Evolutionary conservation across 129 eudicot species (phyloP).

Genomic region (Solidago caesia): DNA sequence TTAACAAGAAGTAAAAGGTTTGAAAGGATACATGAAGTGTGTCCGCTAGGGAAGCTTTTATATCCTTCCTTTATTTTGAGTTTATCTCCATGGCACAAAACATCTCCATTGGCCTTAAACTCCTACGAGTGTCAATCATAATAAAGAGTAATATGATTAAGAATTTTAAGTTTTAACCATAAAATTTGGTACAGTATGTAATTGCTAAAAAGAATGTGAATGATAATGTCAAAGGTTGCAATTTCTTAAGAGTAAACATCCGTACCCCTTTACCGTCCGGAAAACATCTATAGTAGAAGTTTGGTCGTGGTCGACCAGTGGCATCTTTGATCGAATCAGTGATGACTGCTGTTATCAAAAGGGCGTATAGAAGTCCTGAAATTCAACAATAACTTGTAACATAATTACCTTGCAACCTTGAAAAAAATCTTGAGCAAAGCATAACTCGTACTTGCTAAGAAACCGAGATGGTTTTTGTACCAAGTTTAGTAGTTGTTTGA

Average conservation of each 20-base stretch:
- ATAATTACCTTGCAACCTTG: neutral
- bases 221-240: too few species aligned
- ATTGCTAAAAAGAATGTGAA: neutral
- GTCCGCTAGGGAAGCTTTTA: slow-evolving; percentile 84
- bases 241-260: neutral
- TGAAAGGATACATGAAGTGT: slow-evolving; percentile 50
- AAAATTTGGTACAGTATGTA: neutral
- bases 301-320: slow-evolving; percentile 71
- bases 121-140: neutral
- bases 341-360: slow-evolving; percentile 59
- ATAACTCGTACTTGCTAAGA: too few species aligned
- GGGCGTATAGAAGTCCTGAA: slow-evolving; percentile 53
- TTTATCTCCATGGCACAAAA: slow-evolving; percentile 44
- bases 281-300: slow-evolving; percentile 68
- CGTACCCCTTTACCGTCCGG: slow-evolving; percentile 61
- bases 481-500: too few species aligned
- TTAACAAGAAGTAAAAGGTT: neutral
- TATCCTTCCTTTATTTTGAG: slow-evolving; percentile 67
- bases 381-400: neutral
- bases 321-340: slow-evolving; percentile 80
- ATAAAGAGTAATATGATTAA: neutral
- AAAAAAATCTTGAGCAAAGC: too few species aligned
- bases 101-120: slow-evolving; percentile 42
- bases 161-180: neutral
- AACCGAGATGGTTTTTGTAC: too few species aligned